These are phyloP conservation scores for Eucalyptus rudis DNA, from an alignment of 345 rosid genomes.

Conservation along the genomic window DNA sequence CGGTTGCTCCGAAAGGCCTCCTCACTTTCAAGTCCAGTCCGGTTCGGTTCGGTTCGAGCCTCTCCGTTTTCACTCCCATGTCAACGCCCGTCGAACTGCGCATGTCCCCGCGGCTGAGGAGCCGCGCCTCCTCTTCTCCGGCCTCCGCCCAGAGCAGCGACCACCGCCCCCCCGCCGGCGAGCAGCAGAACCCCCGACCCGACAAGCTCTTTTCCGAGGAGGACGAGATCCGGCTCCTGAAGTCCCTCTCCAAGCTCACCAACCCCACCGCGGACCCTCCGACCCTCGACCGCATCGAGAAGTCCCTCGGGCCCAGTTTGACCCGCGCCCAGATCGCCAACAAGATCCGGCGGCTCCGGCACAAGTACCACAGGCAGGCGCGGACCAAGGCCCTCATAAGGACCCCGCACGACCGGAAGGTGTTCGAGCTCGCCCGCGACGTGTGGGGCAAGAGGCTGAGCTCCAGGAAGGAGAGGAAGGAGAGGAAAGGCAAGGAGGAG, in stretches of 20 bases:
- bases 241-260: neutral
- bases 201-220: slow-evolving; percentile 3
- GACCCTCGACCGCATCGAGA: neutral
- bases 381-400: slow-evolving; percentile 9
- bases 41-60: neutral
- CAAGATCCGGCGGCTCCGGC: slow-evolving; percentile 13
- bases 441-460: slow-evolving; percentile 10
- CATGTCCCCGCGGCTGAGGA: neutral
- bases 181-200: neutral
- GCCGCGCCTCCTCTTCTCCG: neutral
- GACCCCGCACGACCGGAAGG: slow-evolving; percentile 9
- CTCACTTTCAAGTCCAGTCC: neutral
- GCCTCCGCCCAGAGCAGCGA: neutral
- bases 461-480: neutral
- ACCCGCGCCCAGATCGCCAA: slow-evolving; percentile 4
- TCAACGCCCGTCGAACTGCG: neutral
- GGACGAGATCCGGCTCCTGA: slow-evolving; percentile 14
- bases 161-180: neutral
- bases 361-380: slow-evolving; percentile 13
- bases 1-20: neutral
- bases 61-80: neutral
- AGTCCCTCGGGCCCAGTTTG: slow-evolving; percentile 1
- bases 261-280: neutral
- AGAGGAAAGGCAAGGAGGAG: neutral
- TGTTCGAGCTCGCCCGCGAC: neutral